Percentiles rank a stretch among this genome's conserved stretches.
phyloP scores from a whole-genome alignment of 1,139 yeast genomes.

The Chernovozyma aurita region DNA sequence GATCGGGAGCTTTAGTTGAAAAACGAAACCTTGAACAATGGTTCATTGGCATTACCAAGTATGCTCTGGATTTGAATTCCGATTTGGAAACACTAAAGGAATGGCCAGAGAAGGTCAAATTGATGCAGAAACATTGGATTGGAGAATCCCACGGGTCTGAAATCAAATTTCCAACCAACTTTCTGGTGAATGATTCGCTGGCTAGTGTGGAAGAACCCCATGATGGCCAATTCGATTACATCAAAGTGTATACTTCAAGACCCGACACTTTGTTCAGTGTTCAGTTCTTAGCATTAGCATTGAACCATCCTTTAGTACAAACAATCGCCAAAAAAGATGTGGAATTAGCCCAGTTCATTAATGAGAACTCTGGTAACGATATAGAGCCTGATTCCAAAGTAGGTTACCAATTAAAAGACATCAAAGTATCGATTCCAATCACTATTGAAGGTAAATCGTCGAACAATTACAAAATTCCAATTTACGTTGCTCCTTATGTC shows the following conservation, averaged over 20 bases:
- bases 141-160: conserved; percentile 85
- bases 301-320: conserved; percentile 60
- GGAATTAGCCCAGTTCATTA: conserved; percentile 44
- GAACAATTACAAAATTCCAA: conserved; percentile 47
- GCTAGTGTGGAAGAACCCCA: conserved; percentile 9
- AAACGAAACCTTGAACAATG: conserved; percentile 78
- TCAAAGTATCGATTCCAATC: conserved; percentile 62
- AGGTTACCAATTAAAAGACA: conserved; percentile 50
- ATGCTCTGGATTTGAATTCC: conserved; percentile 58
- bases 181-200: conserved; percentile 9
- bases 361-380: conserved; percentile 15
- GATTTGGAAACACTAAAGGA: conserved; percentile 58
- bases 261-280: conserved; percentile 84
- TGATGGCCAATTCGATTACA: not conserved
- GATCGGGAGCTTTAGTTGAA: conserved; percentile 94
- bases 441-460: conserved; percentile 20
- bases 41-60: conserved; percentile 86
- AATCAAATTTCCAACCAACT: conserved; percentile 37
- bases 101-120: conserved; percentile 88
- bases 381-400: conserved; percentile 49
- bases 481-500: conserved; percentile 89
- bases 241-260: conserved; percentile 76
- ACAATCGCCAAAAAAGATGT: conserved; percentile 30
- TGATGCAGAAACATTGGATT: conserved; percentile 93
- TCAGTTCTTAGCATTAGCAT: conserved; percentile 75